Evolutionary conservation across 169 alveolate genomes (phyloP), one percentile per base, ranked within the genome.

Genomic region (Theileria sp.): DNA sequence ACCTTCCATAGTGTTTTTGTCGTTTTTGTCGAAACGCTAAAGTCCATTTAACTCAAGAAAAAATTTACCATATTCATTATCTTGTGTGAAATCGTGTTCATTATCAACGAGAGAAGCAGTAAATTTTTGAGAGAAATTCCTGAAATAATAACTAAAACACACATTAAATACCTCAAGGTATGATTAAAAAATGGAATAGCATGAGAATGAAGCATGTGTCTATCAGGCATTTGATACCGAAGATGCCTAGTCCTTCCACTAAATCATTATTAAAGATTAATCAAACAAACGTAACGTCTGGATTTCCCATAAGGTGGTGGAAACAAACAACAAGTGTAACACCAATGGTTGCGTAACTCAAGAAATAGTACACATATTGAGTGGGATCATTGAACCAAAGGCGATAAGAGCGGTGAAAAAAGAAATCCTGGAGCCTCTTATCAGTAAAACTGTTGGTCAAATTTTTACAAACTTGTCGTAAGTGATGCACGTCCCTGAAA

Each of bases 381-480:
- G 92, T 91, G 32, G 94, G 88, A 50, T 91, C 94, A 76, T 91
- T 91, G 78, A 76, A 91, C 94, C 94, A 91, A 60, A 38, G 68
- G 51, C 90, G 87, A 77, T 91, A 91, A 49, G 92, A 87, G 56
- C 90, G 81, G 61, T 87, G 89, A 25, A 91, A 91, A 78, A 91
- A 87, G 72, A 73, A 91, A 69, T 80, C 92, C 73, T 87, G 87
- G 62, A 91, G 86, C 77, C 92, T 87, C 69, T 91, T 91, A 77
- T 91, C 94, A 30, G 93, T 77, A 25, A 38, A 49, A 76, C 50
- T 56, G 32, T 77, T 78, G 23, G 90, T 84, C 79, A 71, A n/a
- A 28, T 84, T 84, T 56, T 84, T 84, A 78, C 86, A 84, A 65
- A 84, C 78, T 58, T 71, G 83, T 9, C 90, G 81, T 8, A 84